phyloP scores from a whole-genome alignment of 2,329 filamentous ascomycete species.

The Metarhizium guizhouense region DNA sequence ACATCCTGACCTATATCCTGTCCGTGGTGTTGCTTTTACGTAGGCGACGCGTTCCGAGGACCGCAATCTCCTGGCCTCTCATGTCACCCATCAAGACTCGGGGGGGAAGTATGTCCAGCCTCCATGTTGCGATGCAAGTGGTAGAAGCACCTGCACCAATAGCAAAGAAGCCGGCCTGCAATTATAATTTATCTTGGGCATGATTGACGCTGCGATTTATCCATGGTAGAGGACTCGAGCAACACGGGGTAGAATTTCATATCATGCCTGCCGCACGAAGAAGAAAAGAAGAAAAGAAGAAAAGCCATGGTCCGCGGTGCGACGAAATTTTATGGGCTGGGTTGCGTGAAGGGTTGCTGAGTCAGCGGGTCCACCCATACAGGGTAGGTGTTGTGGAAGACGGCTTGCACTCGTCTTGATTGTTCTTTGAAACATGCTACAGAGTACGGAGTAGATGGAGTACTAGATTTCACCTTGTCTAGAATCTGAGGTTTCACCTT shows the following conservation, averaged over 20 bases:
- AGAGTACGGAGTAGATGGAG: too few relatives aligned
- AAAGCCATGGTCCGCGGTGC: slow-evolving; percentile 12
- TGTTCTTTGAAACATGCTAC: too few relatives aligned
- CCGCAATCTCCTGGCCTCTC: too few relatives aligned
- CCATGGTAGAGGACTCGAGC: slow-evolving; percentile 57
- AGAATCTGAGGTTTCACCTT: too few relatives aligned
- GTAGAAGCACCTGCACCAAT: slow-evolving; percentile 25
- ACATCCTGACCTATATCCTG: neutral
- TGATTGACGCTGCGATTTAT: slow-evolving; percentile 62
- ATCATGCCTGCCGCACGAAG: slow-evolving; percentile 76
- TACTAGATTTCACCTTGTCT: too few relatives aligned
- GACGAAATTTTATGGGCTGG: slow-evolving; percentile 20
- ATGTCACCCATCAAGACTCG: neutral
- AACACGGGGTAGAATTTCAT: slow-evolving; percentile 63
- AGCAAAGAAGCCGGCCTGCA: slow-evolving; percentile 56
- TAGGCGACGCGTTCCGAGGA: neutral
- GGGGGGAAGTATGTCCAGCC: slow-evolving; percentile 8
- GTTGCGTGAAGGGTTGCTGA: neutral
- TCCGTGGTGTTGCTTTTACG: neutral
- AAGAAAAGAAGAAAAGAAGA: slow-evolving; percentile 44
- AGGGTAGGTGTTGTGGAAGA: neutral
- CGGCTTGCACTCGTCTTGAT: too few relatives aligned
- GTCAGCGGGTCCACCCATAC: neutral
- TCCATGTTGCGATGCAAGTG: slow-evolving; percentile 17
- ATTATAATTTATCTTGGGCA: slow-evolving; percentile 72